Percentiles rank a stretch among this genome's conserved stretches.
These are phyloP conservation scores for Umbilicus rupestris DNA, from an alignment of 164 flowering plant species.

Conservation along the genomic window DNA sequence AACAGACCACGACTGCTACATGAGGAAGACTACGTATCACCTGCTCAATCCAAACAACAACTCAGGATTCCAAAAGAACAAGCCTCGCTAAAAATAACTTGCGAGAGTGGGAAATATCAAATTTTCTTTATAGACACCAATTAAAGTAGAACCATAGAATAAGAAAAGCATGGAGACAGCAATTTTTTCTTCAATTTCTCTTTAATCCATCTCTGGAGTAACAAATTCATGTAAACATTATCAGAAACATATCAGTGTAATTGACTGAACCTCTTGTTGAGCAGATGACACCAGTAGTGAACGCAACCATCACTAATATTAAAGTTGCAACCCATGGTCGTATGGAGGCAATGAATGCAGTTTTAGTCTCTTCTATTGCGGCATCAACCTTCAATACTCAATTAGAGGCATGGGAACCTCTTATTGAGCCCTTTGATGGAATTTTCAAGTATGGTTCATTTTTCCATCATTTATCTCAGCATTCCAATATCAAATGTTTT, in stretches of 20 bases:
- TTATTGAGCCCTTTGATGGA: conserved; percentile 96
- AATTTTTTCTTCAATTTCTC: neutral
- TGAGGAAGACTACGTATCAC: too few relatives aligned
- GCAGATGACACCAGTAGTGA: conserved; percentile 95
- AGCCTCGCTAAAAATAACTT: neutral
- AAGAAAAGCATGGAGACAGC: neutral
- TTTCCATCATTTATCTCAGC: neutral
- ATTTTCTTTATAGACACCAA: neutral
- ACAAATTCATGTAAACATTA: neutral
- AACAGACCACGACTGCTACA: too few relatives aligned
- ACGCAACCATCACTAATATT: conserved; percentile 70
- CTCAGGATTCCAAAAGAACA: too few relatives aligned
- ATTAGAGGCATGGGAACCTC: conserved; percentile 96
- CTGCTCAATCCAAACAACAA: too few relatives aligned
- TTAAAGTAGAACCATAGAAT: neutral
- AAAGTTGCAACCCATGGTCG: conserved; percentile 94
- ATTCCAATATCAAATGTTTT: neutral
- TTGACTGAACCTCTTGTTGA: conserved; percentile 9
- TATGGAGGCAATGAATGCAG: conserved; percentile 88
- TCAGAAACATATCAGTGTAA: neutral
- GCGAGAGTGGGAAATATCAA: neutral
- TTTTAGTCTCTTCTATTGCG: conserved; percentile 80
- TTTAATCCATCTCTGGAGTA: conserved; percentile 4
- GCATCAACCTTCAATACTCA: conserved; percentile 91
- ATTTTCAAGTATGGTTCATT: conserved; percentile 67